These are phyloP conservation scores for Boletellus deceptivus DNA, from an alignment of 1,284 basidiomycete genomes.

Conservation along the genomic window DNA sequence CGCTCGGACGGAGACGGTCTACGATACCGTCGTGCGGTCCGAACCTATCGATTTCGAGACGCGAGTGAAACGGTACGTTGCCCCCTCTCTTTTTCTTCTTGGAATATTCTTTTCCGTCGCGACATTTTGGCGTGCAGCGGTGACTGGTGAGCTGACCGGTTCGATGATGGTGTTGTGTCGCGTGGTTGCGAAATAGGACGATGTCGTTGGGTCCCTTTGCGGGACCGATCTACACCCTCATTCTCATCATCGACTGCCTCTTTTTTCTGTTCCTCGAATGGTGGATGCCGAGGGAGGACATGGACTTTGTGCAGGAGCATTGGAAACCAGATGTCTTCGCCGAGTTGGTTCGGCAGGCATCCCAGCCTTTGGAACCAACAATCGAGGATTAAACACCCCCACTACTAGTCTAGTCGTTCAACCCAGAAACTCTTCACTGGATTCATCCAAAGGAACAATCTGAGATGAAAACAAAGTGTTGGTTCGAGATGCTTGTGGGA, in stretches of 20 bases:
- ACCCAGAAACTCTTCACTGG: too few relatives aligned
- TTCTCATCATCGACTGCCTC: conserved; percentile 77
- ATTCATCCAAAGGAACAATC: conserved; percentile 12
- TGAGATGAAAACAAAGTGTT: not conserved
- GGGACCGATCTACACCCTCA: conserved; percentile 76
- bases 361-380: not conserved
- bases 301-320: conserved; percentile 62
- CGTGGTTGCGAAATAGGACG: conserved; percentile 44
- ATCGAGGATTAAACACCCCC: too few relatives aligned
- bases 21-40: conserved; percentile 62
- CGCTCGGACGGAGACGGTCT: conserved; percentile 80
- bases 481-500: conserved; percentile 3
- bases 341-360: conserved; percentile 26
- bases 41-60: conserved; percentile 66
- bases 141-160: too few relatives aligned
- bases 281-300: conserved; percentile 65
- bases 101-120: not conserved
- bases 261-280: conserved; percentile 78
- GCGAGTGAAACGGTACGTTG: conserved; percentile 64
- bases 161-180: not conserved
- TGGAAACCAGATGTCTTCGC: conserved; percentile 40
- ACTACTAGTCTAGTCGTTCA: too few relatives aligned
- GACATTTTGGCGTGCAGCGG: too few relatives aligned
- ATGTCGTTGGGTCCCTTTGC: conserved; percentile 69
- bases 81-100: too few relatives aligned